These are phyloP conservation scores for Cucumis melo DNA, from an alignment of 306 rosid genomes.

Conservation along the genomic window DNA sequence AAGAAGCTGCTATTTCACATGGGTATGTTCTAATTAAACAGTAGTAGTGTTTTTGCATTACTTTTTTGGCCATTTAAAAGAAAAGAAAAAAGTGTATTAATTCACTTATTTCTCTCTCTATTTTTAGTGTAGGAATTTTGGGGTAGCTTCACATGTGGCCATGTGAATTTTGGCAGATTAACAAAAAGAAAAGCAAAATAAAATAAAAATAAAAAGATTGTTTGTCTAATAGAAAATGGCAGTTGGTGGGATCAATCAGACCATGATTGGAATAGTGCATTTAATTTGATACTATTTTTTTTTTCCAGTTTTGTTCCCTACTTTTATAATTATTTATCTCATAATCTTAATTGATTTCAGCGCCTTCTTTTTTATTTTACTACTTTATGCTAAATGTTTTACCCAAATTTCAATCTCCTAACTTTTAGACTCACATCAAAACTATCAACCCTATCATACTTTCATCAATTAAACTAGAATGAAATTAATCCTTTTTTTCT, in stretches of 20 bases:
- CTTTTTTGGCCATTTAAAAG: not conserved
- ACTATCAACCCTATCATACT: too few relatives aligned
- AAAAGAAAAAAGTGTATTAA: not conserved
- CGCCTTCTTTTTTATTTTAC: slow-evolving; percentile 13
- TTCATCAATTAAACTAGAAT: too few relatives aligned
- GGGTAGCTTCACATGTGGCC: slow-evolving; percentile 47
- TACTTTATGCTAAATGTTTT: not conserved
- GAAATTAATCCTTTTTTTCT: too few relatives aligned
- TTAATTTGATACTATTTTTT: slow-evolving; percentile 37
- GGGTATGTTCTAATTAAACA: slow-evolving; percentile 23
- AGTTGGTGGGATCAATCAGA: slow-evolving; percentile 40
- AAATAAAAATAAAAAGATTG: not conserved
- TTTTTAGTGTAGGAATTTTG: slow-evolving; percentile 14
- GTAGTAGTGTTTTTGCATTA: slow-evolving; percentile 12
- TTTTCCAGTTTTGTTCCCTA: slow-evolving; percentile 16
- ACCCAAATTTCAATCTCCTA: too few relatives aligned
- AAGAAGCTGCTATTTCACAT: slow-evolving; percentile 74
- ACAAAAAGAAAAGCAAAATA: not conserved
- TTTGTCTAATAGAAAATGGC: slow-evolving; percentile 21
- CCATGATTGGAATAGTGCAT: slow-evolving; percentile 33
- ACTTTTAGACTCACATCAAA: too few relatives aligned
- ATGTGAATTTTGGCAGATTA: slow-evolving; percentile 43
- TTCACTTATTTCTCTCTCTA: not conserved
- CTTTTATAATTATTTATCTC: slow-evolving; percentile 4
- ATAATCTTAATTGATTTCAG: slow-evolving; percentile 7